These are phyloP conservation scores for Ustilago curta DNA, from an alignment of 1,284 basidiomycete species.

Conservation along the genomic window DNA sequence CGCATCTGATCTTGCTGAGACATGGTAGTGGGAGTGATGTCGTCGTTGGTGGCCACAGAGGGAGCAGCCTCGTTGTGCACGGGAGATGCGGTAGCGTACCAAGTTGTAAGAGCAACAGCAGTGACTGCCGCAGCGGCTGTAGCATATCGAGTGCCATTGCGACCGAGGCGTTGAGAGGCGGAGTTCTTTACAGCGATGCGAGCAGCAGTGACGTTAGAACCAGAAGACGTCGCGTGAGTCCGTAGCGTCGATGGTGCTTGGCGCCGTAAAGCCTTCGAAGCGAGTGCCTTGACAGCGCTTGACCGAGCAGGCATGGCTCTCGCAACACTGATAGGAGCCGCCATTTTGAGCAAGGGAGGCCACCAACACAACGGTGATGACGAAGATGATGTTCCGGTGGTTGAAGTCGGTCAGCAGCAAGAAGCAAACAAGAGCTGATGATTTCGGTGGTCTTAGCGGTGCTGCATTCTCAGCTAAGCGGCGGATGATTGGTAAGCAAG, in stretches of 20 bases:
- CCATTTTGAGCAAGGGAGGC: slow-evolving; percentile 7
- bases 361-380: background rate
- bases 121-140: slow-evolving; percentile 21
- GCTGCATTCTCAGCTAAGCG: slow-evolving; percentile 32
- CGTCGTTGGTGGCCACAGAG: slow-evolving; percentile 25
- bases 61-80: slow-evolving; percentile 38
- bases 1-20: slow-evolving; percentile 64
- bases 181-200: slow-evolving; percentile 1
- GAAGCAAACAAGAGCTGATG: background rate
- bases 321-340: slow-evolving; percentile 12
- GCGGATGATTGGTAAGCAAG: slow-evolving; percentile 33
- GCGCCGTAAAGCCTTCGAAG: slow-evolving; percentile 5
- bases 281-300: slow-evolving; percentile 4
- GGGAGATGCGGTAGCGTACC: slow-evolving; percentile 30
- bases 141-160: slow-evolving; percentile 11
- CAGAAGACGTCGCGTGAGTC: slow-evolving; percentile 24
- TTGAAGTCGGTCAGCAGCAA: background rate
- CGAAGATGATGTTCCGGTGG: background rate
- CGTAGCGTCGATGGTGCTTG: slow-evolving; percentile 15
- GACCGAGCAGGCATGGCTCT: slow-evolving; percentile 16
- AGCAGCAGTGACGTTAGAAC: slow-evolving; percentile 4
- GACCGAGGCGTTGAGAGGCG: slow-evolving; percentile 3
- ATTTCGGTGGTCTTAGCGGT: slow-evolving; percentile 26
- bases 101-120: slow-evolving; percentile 29
- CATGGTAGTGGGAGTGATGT: slow-evolving; percentile 36